Conservation (phyloP, 768 basidiomycete genomes). For the Auriculariales sp. region DNA sequence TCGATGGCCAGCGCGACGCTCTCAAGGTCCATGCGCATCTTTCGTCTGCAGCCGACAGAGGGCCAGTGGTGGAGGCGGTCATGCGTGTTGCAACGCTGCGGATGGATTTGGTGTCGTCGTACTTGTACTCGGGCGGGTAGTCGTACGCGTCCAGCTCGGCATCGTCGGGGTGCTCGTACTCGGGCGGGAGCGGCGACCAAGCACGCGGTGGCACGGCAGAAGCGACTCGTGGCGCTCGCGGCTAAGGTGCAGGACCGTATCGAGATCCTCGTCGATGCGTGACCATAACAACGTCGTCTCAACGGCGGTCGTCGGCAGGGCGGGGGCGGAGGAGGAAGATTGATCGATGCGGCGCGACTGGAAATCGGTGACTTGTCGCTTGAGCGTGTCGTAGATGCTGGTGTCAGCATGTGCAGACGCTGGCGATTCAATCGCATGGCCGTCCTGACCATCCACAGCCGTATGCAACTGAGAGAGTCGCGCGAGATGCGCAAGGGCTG, state of each 20-base stretch:
- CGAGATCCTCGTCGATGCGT: constrained; percentile 59
- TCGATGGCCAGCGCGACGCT: constrained; percentile 80
- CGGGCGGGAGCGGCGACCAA: constrained; percentile 26
- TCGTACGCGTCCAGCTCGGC: too few species aligned
- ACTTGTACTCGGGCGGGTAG: constrained; percentile 6
- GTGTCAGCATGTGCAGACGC: constrained; percentile 8
- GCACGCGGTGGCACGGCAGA: background rate
- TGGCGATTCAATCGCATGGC: background rate
- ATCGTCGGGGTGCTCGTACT: constrained; percentile 32
- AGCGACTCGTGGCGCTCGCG: constrained; percentile 33
- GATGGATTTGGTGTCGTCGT: constrained; percentile 4
- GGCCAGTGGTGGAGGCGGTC: constrained; percentile 3
- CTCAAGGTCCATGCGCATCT: constrained; percentile 78
- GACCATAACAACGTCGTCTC: constrained; percentile 61
- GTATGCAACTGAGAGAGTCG: constrained; percentile 32
- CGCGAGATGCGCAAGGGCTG: constrained; percentile 53
- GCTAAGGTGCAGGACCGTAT: constrained; percentile 51
- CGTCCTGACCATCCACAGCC: background rate
- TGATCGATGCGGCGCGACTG: constrained; percentile 41
- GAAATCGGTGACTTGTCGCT: constrained; percentile 52
- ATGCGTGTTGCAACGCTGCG: constrained; percentile 9
- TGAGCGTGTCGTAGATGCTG: constrained; percentile 45
- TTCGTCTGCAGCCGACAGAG: constrained; percentile 34
- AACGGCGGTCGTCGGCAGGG: constrained; percentile 33
- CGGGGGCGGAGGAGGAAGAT: constrained; percentile 19